Conservation (phyloP, 495 filamentous ascomycete species). For the Chaetomium cochliodes region DNA sequence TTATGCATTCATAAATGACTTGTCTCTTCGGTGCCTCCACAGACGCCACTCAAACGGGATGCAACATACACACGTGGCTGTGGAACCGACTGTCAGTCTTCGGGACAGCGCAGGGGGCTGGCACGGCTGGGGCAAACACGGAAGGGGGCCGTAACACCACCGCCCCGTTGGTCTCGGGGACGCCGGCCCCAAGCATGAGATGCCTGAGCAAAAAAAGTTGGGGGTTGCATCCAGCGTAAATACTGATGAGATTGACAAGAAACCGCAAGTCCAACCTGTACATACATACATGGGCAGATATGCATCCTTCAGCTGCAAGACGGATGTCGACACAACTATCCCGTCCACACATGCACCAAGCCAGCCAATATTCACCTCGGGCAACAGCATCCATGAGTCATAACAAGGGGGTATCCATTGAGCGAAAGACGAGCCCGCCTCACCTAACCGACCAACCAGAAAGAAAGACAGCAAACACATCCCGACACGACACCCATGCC, state of each 20-base stretch:
- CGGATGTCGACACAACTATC: not conserved
- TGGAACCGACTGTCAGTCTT: not conserved
- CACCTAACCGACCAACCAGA: not conserved
- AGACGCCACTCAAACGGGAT: not conserved
- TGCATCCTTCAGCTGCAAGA: not conserved
- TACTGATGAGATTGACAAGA: too few relatives aligned
- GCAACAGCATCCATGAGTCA: not conserved
- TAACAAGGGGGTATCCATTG: slow-evolving; percentile 13
- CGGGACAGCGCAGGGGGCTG: not conserved
- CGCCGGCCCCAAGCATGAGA: too few relatives aligned
- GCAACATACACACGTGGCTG: not conserved
- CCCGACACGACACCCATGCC: not conserved
- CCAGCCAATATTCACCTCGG: not conserved
- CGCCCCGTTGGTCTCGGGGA: not conserved
- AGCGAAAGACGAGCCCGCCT: not conserved
- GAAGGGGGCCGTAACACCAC: not conserved
- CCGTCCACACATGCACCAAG: not conserved
- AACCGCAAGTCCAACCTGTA: too few relatives aligned
- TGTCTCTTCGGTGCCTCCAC: too few relatives aligned
- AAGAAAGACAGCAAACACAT: not conserved
- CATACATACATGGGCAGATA: too few relatives aligned
- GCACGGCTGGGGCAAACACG: not conserved
- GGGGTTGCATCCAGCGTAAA: too few relatives aligned
- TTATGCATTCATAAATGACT: too few relatives aligned
- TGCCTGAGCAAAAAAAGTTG: too few relatives aligned